phyloP scores from a whole-genome alignment of 176 grass and related monocot genomes.

The Elymus sibiricus region DNA sequence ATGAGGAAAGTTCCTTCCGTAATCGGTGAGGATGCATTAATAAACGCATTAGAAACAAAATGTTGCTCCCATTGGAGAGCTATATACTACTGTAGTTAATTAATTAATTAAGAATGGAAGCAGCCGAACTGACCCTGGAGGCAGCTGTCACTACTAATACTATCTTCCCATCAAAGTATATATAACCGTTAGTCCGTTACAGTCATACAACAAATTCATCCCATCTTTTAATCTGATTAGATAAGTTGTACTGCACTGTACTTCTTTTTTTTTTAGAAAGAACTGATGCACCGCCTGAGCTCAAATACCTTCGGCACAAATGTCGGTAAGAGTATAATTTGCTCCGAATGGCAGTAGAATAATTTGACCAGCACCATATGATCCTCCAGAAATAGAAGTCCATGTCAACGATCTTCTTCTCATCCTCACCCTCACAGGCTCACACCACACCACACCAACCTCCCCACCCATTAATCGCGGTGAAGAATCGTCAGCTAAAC shows the following conservation, averaged over 20 bases:
- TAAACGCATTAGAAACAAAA: background rate
- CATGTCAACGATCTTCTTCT: background rate
- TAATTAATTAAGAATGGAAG: background rate
- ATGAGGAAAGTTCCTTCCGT: background rate
- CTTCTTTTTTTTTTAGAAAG: background rate
- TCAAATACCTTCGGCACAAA: background rate
- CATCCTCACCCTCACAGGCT: too few species aligned
- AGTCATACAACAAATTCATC: background rate
- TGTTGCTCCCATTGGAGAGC: background rate
- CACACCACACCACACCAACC: background rate
- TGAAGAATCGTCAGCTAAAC: background rate
- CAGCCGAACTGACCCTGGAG: background rate
- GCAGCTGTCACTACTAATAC: background rate
- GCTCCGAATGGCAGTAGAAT: background rate
- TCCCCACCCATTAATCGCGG: background rate
- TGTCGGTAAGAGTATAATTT: background rate
- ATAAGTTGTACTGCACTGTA: background rate
- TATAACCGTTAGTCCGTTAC: background rate
- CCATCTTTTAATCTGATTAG: background rate
- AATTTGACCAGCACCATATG: conserved; percentile 19
- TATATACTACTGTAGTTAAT: background rate
- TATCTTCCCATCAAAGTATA: background rate
- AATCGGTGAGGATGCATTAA: background rate
- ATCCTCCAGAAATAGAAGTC: background rate
- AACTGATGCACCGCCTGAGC: conserved; percentile 1